Conservation (phyloP, 176 grass and related monocot genomes). For the Dactylis glomerata region DNA sequence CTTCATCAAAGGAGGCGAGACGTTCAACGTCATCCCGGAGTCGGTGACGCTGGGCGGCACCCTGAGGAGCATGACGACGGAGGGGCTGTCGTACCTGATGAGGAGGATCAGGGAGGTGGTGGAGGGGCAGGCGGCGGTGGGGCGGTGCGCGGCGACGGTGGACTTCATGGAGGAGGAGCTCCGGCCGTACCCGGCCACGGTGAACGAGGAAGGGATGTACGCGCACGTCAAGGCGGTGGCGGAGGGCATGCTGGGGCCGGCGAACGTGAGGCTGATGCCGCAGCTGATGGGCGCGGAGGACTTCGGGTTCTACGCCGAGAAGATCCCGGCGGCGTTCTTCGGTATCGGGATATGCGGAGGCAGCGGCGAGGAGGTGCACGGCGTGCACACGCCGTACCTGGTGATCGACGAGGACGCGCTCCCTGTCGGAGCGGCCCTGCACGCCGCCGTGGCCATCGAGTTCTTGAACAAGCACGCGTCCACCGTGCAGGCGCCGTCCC, state of each 20-base stretch:
- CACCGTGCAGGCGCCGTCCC: too few species aligned
- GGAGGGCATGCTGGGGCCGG: conserved; percentile 48
- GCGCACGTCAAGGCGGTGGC: conserved; percentile 41
- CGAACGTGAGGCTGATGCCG: conserved; percentile 23
- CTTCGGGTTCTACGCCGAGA: conserved; percentile 63
- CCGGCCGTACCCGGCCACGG: conserved; percentile 49
- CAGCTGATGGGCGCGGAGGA: conserved; percentile 55
- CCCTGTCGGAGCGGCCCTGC: too few species aligned
- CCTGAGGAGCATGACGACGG: conserved; percentile 51
- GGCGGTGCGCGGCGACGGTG: conserved; percentile 43
- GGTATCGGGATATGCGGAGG: too few species aligned
- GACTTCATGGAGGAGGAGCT: conserved; percentile 61
- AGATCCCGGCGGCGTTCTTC: conserved; percentile 27
- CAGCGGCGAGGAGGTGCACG: too few species aligned
- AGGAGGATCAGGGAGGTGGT: conserved; percentile 36
- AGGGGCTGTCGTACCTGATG: conserved; percentile 43
- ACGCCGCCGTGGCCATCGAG: too few species aligned
- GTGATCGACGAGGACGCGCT: too few species aligned
- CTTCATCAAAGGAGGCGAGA: conserved; percentile 52
- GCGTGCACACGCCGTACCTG: too few species aligned
- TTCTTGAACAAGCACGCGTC: too few species aligned
- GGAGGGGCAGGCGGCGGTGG: conserved; percentile 46
- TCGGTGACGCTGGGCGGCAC: conserved; percentile 58
- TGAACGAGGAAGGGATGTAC: conserved; percentile 54
- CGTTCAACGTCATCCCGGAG: conserved; percentile 49